Conservation (phyloP, 2,329 filamentous ascomycete genomes). For the Xylariomycetidae sp. region DNA sequence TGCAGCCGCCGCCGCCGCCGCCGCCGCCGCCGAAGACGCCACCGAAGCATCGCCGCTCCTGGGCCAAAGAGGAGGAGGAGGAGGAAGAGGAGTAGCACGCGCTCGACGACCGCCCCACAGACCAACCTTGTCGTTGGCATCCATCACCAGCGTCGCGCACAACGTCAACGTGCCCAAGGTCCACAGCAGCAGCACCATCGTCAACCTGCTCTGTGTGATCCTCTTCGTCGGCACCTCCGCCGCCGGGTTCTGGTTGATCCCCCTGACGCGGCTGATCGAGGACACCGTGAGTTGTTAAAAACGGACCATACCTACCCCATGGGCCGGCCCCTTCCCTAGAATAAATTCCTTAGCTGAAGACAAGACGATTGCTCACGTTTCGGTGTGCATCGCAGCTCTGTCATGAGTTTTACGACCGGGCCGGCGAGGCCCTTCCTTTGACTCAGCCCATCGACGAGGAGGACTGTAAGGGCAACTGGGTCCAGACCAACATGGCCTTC, state of each 20-base stretch:
- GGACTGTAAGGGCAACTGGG: slow-evolving; percentile 27
- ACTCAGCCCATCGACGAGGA: slow-evolving; percentile 33
- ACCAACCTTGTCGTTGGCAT: slow-evolving; percentile 16
- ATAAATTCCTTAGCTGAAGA: too few relatives aligned
- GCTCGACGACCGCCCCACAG: slow-evolving; percentile 16
- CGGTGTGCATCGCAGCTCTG: too few relatives aligned
- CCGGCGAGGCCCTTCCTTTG: too few relatives aligned
- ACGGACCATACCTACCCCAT: too few relatives aligned
- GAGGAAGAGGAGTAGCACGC: too few relatives aligned
- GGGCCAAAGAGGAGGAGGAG: too few relatives aligned
- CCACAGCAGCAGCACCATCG: slow-evolving; percentile 21
- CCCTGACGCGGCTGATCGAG: slow-evolving; percentile 30
- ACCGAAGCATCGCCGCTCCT: too few relatives aligned
- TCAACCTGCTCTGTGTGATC: slow-evolving; percentile 27
- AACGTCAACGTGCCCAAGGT: slow-evolving; percentile 16
- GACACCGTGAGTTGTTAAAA: too few relatives aligned
- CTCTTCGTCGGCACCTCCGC: slow-evolving; percentile 27
- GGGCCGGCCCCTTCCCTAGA: too few relatives aligned
- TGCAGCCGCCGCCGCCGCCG: too few relatives aligned
- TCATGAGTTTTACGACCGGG: slow-evolving; percentile 28
- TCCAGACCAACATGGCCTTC: slow-evolving; percentile 32
- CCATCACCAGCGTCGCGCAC: slow-evolving; percentile 17
- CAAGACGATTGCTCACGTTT: too few relatives aligned
- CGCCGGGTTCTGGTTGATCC: slow-evolving; percentile 26
- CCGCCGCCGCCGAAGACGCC: too few relatives aligned